Percentiles rank a stretch among this genome's conserved stretches.
Evolutionary conservation across 495 filamentous ascomycete species (phyloP).

Genomic region (Sphaerosporella brunnea): DNA sequence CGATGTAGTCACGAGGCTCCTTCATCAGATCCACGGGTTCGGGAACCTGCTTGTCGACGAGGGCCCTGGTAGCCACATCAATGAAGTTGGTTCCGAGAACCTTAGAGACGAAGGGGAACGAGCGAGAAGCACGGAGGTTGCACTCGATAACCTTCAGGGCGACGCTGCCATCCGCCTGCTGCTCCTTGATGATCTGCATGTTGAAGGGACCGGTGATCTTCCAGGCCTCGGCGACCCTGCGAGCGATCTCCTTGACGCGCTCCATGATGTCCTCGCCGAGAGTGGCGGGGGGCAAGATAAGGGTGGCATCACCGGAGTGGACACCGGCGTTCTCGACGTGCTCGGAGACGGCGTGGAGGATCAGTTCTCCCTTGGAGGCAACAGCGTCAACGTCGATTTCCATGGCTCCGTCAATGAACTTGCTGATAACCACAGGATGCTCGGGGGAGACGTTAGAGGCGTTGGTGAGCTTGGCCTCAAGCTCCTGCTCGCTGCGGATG

Average conservation of each 20-base stretch:
- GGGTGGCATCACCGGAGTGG: constrained; percentile 91
- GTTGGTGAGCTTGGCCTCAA: constrained; percentile 78
- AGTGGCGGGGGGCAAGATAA: constrained; percentile 74
- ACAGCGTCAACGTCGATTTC: constrained; percentile 98
- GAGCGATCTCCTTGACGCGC: constrained; percentile 80
- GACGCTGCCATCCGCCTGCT: constrained; percentile 49
- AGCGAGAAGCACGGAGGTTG: constrained; percentile 92
- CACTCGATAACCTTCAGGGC: constrained; percentile 95
- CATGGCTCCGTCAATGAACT: constrained; percentile 94
- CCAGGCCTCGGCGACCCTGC: constrained; percentile 95
- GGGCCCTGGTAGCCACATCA: constrained; percentile 83
- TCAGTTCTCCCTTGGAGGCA: constrained; percentile 65
- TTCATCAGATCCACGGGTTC: constrained; percentile 78
- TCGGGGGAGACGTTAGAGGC: constrained; percentile 86
- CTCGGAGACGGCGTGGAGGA: constrained; percentile 88
- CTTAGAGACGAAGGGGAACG: constrained; percentile 95
- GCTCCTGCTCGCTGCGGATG: constrained; percentile 78
- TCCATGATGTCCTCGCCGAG: constrained; percentile 58
- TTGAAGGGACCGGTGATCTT: constrained; percentile 96
- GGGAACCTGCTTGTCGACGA: constrained; percentile 72
- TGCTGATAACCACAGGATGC: constrained; percentile 95
- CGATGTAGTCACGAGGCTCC: constrained; percentile 71
- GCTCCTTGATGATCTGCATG: constrained; percentile 98
- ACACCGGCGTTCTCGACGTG: constrained; percentile 96
- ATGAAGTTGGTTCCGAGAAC: constrained; percentile 96